A percentile compares a stretch with the other conserved stretches of the same genome.
Conservation (phyloP, 345 rosid genomes). For the Salix suchowensis region DNA sequence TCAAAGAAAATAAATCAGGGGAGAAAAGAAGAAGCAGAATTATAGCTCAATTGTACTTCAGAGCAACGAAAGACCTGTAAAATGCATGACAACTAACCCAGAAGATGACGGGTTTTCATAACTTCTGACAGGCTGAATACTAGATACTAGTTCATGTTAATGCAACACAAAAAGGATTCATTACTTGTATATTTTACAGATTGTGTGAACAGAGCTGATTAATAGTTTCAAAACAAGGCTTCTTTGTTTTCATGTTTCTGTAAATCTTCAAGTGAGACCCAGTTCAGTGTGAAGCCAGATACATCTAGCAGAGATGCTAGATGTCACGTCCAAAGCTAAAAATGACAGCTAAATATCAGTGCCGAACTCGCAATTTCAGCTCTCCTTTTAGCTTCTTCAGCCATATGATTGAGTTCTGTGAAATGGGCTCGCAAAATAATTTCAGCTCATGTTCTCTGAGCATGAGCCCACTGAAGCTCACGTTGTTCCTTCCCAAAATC, state of each 20-base stretch:
- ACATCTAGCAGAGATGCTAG: background rate
- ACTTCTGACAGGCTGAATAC: no score
- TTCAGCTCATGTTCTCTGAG: conserved; percentile 59
- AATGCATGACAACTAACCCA: no score
- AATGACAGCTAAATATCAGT: background rate
- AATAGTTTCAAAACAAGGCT: no score
- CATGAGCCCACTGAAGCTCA: conserved; percentile 99
- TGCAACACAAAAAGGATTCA: no score
- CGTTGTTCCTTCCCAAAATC: conserved; percentile 94
- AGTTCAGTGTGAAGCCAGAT: no score
- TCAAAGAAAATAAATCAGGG: background rate
- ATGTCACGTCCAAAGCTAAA: background rate
- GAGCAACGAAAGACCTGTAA: no score
- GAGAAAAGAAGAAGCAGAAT: background rate
- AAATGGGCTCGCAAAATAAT: conserved; percentile 43
- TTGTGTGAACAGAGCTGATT: no score
- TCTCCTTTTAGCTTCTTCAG: conserved; percentile 97
- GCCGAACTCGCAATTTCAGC: conserved; percentile 91
- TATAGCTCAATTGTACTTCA: background rate
- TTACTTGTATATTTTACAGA: no score
- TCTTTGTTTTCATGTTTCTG: no score
- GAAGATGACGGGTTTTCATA: no score
- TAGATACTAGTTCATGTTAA: no score
- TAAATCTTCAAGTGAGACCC: no score
- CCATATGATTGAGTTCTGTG: conserved; percentile 88